Percentiles rank a stretch among this genome's conserved stretches.
Evolutionary conservation across 257 asterid species (phyloP).

Genomic region (Jacaranda copaia): DNA sequence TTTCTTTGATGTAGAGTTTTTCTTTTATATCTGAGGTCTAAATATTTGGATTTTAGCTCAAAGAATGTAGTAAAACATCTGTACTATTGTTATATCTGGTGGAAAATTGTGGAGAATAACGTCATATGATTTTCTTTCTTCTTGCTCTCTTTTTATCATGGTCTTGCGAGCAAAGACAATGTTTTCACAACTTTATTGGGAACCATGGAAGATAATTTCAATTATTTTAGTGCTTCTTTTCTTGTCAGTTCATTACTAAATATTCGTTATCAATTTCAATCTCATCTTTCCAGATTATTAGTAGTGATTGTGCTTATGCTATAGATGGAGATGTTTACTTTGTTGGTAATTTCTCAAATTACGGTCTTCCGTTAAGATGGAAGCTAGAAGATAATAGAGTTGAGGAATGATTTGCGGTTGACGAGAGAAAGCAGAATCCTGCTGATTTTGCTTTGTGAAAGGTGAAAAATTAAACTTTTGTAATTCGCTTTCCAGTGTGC

Average conservation of each 20-base stretch:
- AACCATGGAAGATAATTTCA: not conserved
- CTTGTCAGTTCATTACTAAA: conserved; percentile 3
- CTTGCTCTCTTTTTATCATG: not conserved
- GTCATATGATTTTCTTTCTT: not conserved
- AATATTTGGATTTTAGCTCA: conserved; percentile 29
- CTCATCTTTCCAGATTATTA: conserved; percentile 57
- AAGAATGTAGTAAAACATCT: not conserved
- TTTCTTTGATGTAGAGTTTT: not conserved
- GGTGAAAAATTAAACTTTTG: conserved; percentile 45
- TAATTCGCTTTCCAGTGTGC: not conserved
- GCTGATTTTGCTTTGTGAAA: conserved; percentile 95
- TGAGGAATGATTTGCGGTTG: conserved; percentile 73
- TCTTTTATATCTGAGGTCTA: not conserved
- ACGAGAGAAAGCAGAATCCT: conserved; percentile 76
- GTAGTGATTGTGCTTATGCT: conserved; percentile 69
- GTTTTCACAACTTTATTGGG: not conserved
- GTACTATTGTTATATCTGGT: not conserved
- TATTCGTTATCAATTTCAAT: not conserved
- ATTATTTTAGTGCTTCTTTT: not conserved
- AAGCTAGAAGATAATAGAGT: conserved; percentile 80
- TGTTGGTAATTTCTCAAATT: conserved; percentile 67
- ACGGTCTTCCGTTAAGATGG: conserved; percentile 76
- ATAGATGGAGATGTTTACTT: conserved; percentile 79
- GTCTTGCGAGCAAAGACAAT: not conserved
- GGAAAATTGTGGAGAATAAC: conserved; percentile 4